A percentile compares a stretch with the other conserved stretches of the same genome.
These are phyloP conservation scores for Ophiostoma tasmaniense DNA, from an alignment of 2,329 filamentous ascomycete species.

Conservation along the genomic window DNA sequence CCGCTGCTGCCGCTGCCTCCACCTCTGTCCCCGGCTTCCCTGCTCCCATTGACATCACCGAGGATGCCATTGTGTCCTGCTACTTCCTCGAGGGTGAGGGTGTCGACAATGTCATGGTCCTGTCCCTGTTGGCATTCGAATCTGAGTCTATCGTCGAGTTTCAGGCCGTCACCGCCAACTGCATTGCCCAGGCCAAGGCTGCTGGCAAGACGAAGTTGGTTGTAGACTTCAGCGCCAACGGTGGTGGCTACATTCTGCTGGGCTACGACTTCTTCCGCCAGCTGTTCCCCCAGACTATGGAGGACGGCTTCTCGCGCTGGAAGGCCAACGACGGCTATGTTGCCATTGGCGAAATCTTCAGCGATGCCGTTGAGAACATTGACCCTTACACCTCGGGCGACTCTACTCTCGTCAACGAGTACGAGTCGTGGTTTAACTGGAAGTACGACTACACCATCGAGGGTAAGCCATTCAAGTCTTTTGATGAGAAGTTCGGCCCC, in stretches of 20 bases:
- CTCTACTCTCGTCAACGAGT: constrained; percentile 10
- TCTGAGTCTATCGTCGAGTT: constrained; percentile 26
- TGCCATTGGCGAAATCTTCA: constrained; percentile 36
- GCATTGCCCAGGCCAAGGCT: constrained; percentile 31
- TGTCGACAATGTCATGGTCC: constrained; percentile 29
- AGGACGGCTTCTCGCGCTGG: constrained; percentile 35
- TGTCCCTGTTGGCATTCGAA: constrained; percentile 26
- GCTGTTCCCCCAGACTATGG: constrained; percentile 37
- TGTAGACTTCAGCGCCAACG: constrained; percentile 50
- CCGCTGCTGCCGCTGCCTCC: neutral
- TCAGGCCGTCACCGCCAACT: constrained; percentile 28
- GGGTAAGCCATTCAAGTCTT: constrained; percentile 41
- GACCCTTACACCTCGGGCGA: constrained; percentile 39
- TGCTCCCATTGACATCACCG: constrained; percentile 25
- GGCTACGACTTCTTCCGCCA: constrained; percentile 55
- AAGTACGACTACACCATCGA: constrained; percentile 42
- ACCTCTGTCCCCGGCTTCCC: constrained; percentile 23
- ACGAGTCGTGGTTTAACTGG: constrained; percentile 35
- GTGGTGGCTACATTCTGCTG: constrained; percentile 50
- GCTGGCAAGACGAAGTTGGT: constrained; percentile 52
- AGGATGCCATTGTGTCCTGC: constrained; percentile 27
- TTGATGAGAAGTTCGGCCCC: constrained; percentile 37
- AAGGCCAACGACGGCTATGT: constrained; percentile 31
- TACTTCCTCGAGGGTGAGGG: constrained; percentile 29
- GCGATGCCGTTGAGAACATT: constrained; percentile 35